A percentile compares a stretch with the other conserved stretches of the same genome.
Conservation (phyloP, 2,329 filamentous ascomycete genomes). For the Ophiostoma ips region DNA sequence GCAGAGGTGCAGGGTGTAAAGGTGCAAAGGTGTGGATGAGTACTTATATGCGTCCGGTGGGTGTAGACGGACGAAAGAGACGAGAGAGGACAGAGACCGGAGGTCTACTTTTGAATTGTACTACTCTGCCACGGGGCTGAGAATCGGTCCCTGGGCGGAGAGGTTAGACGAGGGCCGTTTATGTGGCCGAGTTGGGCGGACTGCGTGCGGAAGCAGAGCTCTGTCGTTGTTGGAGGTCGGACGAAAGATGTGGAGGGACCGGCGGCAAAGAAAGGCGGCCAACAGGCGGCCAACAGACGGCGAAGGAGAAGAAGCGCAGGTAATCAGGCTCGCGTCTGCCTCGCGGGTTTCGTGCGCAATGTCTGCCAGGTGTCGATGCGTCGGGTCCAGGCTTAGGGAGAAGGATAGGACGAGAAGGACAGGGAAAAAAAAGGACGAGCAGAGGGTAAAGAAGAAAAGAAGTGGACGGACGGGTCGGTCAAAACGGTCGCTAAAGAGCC, state of each 20-base stretch:
- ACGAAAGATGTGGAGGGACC: not conserved
- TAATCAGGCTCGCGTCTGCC: not conserved
- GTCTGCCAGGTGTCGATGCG: too few relatives aligned
- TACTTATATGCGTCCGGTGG: too few relatives aligned
- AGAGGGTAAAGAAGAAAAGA: not conserved
- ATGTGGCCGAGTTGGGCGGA: conserved; percentile 2
- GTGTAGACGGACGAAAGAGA: not conserved
- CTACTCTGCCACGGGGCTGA: not conserved
- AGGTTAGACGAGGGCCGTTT: not conserved
- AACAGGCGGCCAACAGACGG: not conserved
- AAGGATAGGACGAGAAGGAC: not conserved
- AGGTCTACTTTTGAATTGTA: too few relatives aligned
- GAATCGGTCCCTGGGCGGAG: not conserved
- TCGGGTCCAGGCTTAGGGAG: not conserved
- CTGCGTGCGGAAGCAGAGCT: not conserved
- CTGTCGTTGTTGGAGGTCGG: not conserved
- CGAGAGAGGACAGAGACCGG: not conserved
- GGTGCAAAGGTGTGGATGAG: not conserved
- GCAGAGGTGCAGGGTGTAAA: not conserved
- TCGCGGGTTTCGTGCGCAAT: not conserved
- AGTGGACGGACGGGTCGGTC: not conserved
- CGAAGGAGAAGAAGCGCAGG: not conserved
- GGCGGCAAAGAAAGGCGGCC: not conserved
- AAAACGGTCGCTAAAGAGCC: conserved; percentile 6
- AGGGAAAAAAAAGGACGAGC: not conserved